These are phyloP conservation scores for Begonia fuchsioides DNA, from an alignment of 306 rosid genomes.

Conservation along the genomic window DNA sequence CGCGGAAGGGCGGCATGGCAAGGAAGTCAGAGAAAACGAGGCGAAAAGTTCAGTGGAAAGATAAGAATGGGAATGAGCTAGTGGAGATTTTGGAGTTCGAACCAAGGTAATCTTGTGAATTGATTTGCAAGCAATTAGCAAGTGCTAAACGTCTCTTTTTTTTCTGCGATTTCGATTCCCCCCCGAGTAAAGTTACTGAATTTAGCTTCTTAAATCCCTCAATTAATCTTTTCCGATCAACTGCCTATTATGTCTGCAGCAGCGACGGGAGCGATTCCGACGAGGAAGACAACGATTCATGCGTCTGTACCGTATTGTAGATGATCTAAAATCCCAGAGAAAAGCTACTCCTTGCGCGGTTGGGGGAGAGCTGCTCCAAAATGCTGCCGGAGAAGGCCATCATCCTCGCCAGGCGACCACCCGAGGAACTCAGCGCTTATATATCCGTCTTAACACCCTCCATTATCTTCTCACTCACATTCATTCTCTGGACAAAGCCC, in stretches of 20 bases:
- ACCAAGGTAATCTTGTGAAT: no score
- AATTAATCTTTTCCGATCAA: neutral
- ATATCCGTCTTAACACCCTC: constrained; percentile 79
- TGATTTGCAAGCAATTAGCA: no score
- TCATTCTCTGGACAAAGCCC: constrained; percentile 41
- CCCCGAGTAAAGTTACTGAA: neutral
- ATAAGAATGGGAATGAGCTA: no score
- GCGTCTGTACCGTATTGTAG: constrained; percentile 15
- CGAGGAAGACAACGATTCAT: constrained; percentile 12
- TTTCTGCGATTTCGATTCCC: neutral
- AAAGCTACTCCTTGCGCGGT: constrained; percentile 53
- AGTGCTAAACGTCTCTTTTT: neutral
- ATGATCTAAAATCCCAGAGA: neutral
- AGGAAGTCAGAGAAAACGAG: constrained; percentile 37
- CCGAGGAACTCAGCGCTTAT: constrained; percentile 89
- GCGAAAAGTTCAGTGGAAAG: no score
- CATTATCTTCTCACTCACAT: constrained; percentile 45
- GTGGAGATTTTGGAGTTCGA: no score
- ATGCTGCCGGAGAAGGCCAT: constrained; percentile 36
- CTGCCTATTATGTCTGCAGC: constrained; percentile 12
- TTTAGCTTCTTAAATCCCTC: constrained; percentile 5
- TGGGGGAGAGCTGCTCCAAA: constrained; percentile 18
- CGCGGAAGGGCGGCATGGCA: constrained; percentile 61
- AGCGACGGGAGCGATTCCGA: constrained; percentile 17
- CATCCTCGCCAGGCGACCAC: constrained; percentile 72